A percentile compares a stretch with the other conserved stretches of the same genome.
Conservation (phyloP, 129 eudicot species). For the Mikania micrantha region DNA sequence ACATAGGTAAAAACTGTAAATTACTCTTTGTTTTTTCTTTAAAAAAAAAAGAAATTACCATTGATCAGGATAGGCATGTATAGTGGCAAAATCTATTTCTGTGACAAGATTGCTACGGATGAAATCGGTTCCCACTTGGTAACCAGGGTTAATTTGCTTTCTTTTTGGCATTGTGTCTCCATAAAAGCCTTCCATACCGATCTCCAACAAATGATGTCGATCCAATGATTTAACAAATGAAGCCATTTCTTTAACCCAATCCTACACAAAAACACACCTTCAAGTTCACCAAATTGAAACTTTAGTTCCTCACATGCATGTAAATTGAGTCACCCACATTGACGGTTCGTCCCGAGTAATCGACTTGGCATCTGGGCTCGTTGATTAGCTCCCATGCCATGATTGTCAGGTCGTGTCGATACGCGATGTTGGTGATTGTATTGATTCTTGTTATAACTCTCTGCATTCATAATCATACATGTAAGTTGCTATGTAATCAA, state of each 20-base stretch:
- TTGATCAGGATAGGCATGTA: slow-evolving; percentile 60
- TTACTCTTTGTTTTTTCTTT: too few relatives aligned
- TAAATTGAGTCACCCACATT: slow-evolving; percentile 17
- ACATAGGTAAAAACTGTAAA: too few relatives aligned
- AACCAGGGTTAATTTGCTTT: slow-evolving; percentile 60
- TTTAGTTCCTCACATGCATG: neutral
- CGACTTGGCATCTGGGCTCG: slow-evolving; percentile 56
- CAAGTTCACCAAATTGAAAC: too few relatives aligned
- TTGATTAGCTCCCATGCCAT: slow-evolving; percentile 81
- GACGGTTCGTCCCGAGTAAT: slow-evolving; percentile 46
- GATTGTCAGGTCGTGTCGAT: slow-evolving; percentile 52
- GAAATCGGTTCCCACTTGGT: slow-evolving; percentile 77
- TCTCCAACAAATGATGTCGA: slow-evolving; percentile 44
- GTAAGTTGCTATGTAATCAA: neutral
- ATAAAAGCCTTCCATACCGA: slow-evolving; percentile 83
- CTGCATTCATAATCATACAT: slow-evolving; percentile 21
- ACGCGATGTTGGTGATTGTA: slow-evolving; percentile 36
- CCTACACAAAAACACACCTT: slow-evolving; percentile 22
- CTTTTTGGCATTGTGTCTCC: slow-evolving; percentile 63
- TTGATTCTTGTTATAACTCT: slow-evolving; percentile 45
- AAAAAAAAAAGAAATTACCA: slow-evolving; percentile 29
- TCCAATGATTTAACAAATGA: slow-evolving; percentile 53
- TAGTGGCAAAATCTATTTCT: slow-evolving; percentile 70
- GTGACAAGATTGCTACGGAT: slow-evolving; percentile 46
- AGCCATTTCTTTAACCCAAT: slow-evolving; percentile 84